These are phyloP conservation scores for Protoeuglena noctilucae DNA, from an alignment of 139 green algal species.

Conservation along the genomic window DNA sequence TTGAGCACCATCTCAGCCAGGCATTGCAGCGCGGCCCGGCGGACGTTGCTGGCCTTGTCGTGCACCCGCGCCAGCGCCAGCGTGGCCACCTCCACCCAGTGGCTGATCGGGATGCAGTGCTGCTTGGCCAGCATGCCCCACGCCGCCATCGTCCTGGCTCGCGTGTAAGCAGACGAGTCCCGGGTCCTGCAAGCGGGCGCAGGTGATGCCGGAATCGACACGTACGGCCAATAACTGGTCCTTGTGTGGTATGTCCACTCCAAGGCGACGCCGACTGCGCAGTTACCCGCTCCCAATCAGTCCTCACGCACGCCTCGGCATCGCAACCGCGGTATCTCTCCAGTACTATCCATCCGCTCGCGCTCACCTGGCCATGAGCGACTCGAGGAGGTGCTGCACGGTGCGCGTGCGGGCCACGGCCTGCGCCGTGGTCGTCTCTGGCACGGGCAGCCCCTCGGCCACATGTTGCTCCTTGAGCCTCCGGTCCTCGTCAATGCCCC, in stretches of 20 bases:
- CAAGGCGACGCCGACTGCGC: no score
- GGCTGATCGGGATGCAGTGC: slow-evolving; percentile 23
- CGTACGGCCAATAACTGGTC: no score
- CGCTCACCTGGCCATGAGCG: slow-evolving; percentile 48
- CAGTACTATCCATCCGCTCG: no score
- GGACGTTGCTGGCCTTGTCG: slow-evolving; percentile 58
- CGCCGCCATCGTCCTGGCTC: slow-evolving; percentile 37
- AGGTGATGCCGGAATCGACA: no score
- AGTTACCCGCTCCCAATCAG: no score
- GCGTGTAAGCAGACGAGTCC: slow-evolving; percentile 44
- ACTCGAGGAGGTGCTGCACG: slow-evolving; percentile 60
- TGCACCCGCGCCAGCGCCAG: slow-evolving; percentile 41
- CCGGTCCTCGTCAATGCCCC: no score
- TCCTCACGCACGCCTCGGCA: no score
- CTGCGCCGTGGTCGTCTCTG: slow-evolving; percentile 4
- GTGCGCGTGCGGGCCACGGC: slow-evolving; percentile 30
- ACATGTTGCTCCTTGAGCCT: no score
- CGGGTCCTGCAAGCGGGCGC: no score
- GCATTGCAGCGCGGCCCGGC: slow-evolving; percentile 55
- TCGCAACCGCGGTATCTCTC: no score
- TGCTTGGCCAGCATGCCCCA: slow-evolving; percentile 54
- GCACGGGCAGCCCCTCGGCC: no score
- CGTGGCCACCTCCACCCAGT: slow-evolving; percentile 8
- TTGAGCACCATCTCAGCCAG: slow-evolving; percentile 42
- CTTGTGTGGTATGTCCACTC: no score